A percentile compares a stretch with the other conserved stretches of the same genome.
Evolutionary conservation across 257 asterid genomes (phyloP).

Genomic region (Penstemon newberryi): DNA sequence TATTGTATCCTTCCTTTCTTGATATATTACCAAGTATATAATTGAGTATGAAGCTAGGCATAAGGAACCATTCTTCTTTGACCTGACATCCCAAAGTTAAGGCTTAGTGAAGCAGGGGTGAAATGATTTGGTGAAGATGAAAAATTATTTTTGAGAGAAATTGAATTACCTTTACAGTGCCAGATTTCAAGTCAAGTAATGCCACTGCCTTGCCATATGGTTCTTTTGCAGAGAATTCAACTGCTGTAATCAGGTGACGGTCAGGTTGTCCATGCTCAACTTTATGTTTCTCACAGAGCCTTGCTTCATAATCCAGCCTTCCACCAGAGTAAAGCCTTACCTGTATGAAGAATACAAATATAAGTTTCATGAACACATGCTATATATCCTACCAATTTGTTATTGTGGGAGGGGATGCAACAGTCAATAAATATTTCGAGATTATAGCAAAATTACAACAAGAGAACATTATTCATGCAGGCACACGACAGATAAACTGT

Average conservation of each 20-base stretch:
- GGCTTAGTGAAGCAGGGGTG: conserved; percentile 7
- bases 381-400: no score
- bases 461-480: no score
- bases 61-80: conserved; percentile 72
- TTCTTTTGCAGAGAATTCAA: conserved; percentile 66
- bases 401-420: no score
- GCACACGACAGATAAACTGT: no score
- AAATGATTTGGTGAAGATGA: conserved; percentile 20
- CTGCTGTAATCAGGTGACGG: conserved; percentile 63
- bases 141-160: conserved; percentile 7
- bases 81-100: conserved; percentile 46
- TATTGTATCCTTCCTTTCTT: conserved; percentile 56
- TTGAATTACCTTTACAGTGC: conserved; percentile 54
- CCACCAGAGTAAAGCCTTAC: conserved; percentile 74
- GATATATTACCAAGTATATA: conserved; percentile 53
- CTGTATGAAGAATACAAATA: conserved; percentile 40
- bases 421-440: no score
- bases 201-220: conserved; percentile 87
- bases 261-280: conserved; percentile 42
- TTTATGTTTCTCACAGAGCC: conserved; percentile 56
- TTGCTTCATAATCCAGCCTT: conserved; percentile 78
- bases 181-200: conserved; percentile 64
- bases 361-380: no score
- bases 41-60: conserved; percentile 53
- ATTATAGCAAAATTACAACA: no score